Base-by-base conservation (phyloP, 192 early-diverging fungal species). In the Podila epigama region DNA sequence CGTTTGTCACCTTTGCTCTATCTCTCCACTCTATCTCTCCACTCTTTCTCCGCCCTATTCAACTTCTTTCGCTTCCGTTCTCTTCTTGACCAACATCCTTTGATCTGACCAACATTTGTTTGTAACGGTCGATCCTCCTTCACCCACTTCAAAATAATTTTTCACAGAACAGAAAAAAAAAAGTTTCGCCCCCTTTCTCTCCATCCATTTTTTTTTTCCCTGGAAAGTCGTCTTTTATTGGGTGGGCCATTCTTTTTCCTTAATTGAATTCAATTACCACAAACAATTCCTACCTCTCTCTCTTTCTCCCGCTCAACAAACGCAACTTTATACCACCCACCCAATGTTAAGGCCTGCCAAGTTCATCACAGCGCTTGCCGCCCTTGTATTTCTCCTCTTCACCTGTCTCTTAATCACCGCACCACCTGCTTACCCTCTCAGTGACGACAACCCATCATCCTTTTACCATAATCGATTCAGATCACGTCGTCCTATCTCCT, bases 281-380 rank as follows among this genome's bases (percentile, higher is more conserved):
- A 11, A 10, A 11, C 40, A 8, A 11, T 41, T 16, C 16, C n/a
- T 5, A 35, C 27, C 33, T 28, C 33, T 18, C n/a, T 57, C 20
- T 16, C n/a, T 7, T 37, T 6, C 7, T 33, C 8, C 20, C 28
- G 13, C 16, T 25, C 56, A 37, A 11, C 32, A 29, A 58, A 33
- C 52, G 29, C 20, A 18, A 18, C 25, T 10, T 16, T 25, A 53
- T 16, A 54, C 8, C 0, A 27, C 15, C 52, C 16, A 20, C 44
- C 60, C 39, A 34, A 73, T 73, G 70, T 35, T 73, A 60, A 48
- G 70, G 57, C 70, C 70, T 28, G 29, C 48, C 32, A 73, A 66
- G 61, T 52, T 60, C 29, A 31, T 66, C 6, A 73, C 70, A 18
- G 70, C 52, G 29, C 35, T 73, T 36, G 36, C 64, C 5, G 58